phyloP scores from a whole-genome alignment of 768 basidiomycete species.

The Chalciporus piperatus region DNA sequence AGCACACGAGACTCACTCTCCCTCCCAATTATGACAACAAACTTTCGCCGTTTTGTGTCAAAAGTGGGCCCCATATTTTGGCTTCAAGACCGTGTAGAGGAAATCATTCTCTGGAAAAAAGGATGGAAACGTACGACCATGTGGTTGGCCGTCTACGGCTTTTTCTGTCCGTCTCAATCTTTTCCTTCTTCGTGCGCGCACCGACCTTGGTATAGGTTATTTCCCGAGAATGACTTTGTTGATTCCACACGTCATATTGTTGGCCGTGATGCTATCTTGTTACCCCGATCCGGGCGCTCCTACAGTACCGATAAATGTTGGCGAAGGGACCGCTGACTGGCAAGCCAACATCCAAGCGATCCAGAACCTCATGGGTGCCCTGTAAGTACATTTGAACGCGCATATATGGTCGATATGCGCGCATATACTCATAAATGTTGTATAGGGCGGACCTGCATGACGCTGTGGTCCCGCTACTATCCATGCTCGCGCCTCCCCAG shows the following conservation, averaged over 20 bases:
- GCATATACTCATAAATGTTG: neutral
- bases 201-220: constrained; percentile 50
- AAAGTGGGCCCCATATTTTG: constrained; percentile 81
- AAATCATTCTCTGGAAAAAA: constrained; percentile 78
- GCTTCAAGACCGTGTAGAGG: constrained; percentile 86
- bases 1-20: constrained; percentile 69
- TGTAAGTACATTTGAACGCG: constrained; percentile 44
- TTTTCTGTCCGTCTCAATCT: constrained; percentile 60
- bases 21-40: constrained; percentile 61
- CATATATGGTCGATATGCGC: neutral
- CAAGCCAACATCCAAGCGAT: constrained; percentile 86
- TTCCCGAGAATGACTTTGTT: constrained; percentile 72
- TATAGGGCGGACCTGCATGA: constrained; percentile 63
- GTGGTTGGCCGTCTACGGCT: constrained; percentile 76
- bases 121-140: constrained; percentile 68
- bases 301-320: constrained; percentile 35
- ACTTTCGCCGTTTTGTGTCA: constrained; percentile 74
- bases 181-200: neutral
- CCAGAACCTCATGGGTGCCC: constrained; percentile 85
- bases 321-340: constrained; percentile 76
- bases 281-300: constrained; percentile 46
- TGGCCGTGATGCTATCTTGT: constrained; percentile 63
- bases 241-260: constrained; percentile 60
- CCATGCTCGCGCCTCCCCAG: constrained; percentile 43
- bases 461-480: constrained; percentile 45